A percentile compares a stretch with the other conserved stretches of the same genome.
Conservation (phyloP, 225 moss, liverwort and hornwort species). For the Pseudisothecium myosuroides region DNA sequence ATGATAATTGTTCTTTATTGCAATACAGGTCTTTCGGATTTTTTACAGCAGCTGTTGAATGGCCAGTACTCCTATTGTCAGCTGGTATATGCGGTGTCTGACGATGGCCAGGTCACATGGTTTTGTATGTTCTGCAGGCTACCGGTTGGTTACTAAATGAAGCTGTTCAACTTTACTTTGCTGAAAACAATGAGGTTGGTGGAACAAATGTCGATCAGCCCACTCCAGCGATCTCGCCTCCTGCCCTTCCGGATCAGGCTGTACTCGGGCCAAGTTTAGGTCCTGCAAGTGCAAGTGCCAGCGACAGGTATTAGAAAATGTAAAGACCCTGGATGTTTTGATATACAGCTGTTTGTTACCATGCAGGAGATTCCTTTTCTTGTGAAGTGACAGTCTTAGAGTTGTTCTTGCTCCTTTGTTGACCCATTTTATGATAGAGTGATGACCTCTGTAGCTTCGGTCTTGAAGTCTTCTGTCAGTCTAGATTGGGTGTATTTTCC, state of each 20-base stretch:
- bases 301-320: constrained; percentile 35
- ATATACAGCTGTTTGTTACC: background rate
- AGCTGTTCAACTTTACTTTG: constrained; percentile 91
- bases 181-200: constrained; percentile 59
- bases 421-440: background rate
- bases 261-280: constrained; percentile 29
- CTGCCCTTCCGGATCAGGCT: constrained; percentile 19
- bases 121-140: constrained; percentile 41
- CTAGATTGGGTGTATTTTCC: background rate
- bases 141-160: constrained; percentile 85
- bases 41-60: background rate
- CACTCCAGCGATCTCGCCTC: constrained; percentile 15
- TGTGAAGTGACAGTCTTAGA: background rate
- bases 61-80: background rate
- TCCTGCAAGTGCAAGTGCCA: constrained; percentile 31
- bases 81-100: background rate
- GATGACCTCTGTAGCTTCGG: background rate
- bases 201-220: constrained; percentile 15
- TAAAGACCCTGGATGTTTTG: background rate
- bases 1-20: background rate
- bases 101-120: background rate
- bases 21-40: background rate
- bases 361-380: background rate
- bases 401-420: background rate
- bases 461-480: background rate